A percentile compares a stretch with the other conserved stretches of the same genome.
Evolutionary conservation across 805 yeast species (phyloP).

Genomic region (Isabelozyma gotoi): DNA sequence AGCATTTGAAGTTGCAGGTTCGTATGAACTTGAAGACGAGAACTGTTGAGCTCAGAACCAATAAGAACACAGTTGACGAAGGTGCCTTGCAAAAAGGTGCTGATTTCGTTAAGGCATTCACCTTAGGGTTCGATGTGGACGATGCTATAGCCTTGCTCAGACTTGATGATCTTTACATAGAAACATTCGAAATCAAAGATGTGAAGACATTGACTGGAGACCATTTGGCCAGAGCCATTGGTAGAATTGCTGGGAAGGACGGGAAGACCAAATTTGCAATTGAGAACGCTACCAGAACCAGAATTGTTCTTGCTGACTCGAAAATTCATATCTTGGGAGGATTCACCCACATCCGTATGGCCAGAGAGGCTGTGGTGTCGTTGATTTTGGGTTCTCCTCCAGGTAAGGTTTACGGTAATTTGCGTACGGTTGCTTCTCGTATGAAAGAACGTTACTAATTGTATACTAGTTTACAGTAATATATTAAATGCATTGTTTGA

Average conservation of each 20-base stretch:
- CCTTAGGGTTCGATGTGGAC: constrained; percentile 94
- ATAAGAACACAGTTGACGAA: constrained; percentile 79
- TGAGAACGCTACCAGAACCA: constrained; percentile 96
- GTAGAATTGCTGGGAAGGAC: constrained; percentile 99
- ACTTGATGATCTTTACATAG: constrained; percentile 93
- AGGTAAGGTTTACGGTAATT: constrained; percentile 95
- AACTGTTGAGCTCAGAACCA: constrained; percentile 84
- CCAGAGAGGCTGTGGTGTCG: constrained; percentile 95
- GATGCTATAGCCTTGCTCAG: constrained; percentile 94
- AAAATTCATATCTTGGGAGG: constrained; percentile 97
- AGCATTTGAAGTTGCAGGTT: constrained; percentile 90
- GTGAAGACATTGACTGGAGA: constrained; percentile 95
- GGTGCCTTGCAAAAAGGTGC: constrained; percentile 98
- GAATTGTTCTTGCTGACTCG: constrained; percentile 95
- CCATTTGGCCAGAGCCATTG: constrained; percentile 97
- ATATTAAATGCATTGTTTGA: background rate
- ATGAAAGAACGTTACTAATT: constrained; percentile 87
- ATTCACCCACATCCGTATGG: constrained; percentile 94
- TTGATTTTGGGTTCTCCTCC: constrained; percentile 97
- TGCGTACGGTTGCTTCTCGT: constrained; percentile 95
- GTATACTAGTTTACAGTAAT: background rate
- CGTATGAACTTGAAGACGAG: constrained; percentile 90
- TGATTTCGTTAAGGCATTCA: constrained; percentile 92
- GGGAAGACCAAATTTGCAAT: constrained; percentile 98
- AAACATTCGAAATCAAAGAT: constrained; percentile 95